A percentile compares a stretch with the other conserved stretches of the same genome.
Conservation (phyloP, 2,329 filamentous ascomycete genomes). For the Colletotrichum cuscutae region DNA sequence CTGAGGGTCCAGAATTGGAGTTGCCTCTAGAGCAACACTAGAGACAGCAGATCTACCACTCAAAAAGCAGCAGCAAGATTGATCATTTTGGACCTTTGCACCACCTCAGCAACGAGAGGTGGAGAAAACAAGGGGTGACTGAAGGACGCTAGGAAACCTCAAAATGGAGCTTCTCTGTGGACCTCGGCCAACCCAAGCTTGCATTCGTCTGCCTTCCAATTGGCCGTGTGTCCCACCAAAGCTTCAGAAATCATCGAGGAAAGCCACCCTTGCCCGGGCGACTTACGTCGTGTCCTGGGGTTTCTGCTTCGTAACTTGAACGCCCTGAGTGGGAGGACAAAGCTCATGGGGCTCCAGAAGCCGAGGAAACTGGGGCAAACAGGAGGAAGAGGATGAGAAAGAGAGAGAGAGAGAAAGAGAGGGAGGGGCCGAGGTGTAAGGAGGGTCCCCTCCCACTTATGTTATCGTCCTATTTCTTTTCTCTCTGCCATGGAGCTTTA, state of each 20-base stretch:
- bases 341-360: neutral
- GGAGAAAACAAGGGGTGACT: conserved; percentile 14
- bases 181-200: conserved; percentile 29
- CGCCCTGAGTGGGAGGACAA: conserved; percentile 25
- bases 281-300: conserved; percentile 28
- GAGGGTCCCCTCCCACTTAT: conserved; percentile 16
- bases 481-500: neutral
- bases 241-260: conserved; percentile 24
- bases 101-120: conserved; percentile 7
- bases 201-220: conserved; percentile 21
- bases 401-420: conserved; percentile 19
- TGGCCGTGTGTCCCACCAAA: conserved; percentile 15
- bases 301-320: conserved; percentile 31
- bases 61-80: neutral
- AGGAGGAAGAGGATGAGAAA: conserved; percentile 23
- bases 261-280: conserved; percentile 8
- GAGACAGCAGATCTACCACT: neutral
- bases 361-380: conserved; percentile 14
- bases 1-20: neutral
- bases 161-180: conserved; percentile 27
- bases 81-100: neutral
- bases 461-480: conserved; percentile 17
- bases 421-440: conserved; percentile 28
- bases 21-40: neutral
- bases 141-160: conserved; percentile 18